Percentiles rank a stretch among this genome's conserved stretches.
These are phyloP conservation scores for Meyerozyma carpophila DNA, from an alignment of 1,139 yeast genomes.

Conservation along the genomic window DNA sequence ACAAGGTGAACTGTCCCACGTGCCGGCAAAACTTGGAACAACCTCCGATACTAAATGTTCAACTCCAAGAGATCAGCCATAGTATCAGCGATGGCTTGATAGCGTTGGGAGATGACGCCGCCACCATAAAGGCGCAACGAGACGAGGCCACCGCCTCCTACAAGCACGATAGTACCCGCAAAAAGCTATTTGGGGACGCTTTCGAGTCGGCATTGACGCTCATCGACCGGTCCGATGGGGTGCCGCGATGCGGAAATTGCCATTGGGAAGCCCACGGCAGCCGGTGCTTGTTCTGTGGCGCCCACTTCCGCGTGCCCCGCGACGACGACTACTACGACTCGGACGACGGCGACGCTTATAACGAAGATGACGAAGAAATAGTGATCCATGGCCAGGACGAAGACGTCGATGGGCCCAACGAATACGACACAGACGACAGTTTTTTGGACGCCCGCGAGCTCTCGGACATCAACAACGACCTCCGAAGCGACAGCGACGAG, in stretches of 20 bases:
- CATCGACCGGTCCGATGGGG: conserved; percentile 68
- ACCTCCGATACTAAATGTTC: conserved; percentile 43
- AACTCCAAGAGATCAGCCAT: conserved; percentile 32
- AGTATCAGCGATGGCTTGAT: conserved; percentile 25
- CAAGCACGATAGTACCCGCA: conserved; percentile 30
- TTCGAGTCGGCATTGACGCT: conserved; percentile 48
- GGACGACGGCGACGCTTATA: conserved; percentile 21
- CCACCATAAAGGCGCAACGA: conserved; percentile 17
- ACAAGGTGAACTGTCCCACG: conserved; percentile 48
- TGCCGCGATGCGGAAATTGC: conserved; percentile 72
- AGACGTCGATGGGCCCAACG: conserved; percentile 5
- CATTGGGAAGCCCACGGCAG: conserved; percentile 74
- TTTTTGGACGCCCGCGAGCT: conserved; percentile 17
- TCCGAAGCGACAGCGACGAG: conserved; percentile 4
- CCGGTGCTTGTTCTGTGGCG: conserved; percentile 52
- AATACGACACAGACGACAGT: conserved; percentile 19
- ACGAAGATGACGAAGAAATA: conserved; percentile 9
- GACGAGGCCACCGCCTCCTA: conserved; percentile 23
- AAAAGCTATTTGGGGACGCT: conserved; percentile 41
- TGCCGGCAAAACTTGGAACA: conserved; percentile 42
- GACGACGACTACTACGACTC: conserved; percentile 26
- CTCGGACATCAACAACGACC: conserved; percentile 10
- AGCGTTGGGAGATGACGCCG: conserved; percentile 19
- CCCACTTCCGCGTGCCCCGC: conserved; percentile 28
- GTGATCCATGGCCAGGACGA: conserved; percentile 1